A percentile compares a stretch with the other conserved stretches of the same genome.
These are phyloP conservation scores for Talaromyces funiculosus DNA, from an alignment of 2,329 filamentous ascomycete species.

Conservation along the genomic window DNA sequence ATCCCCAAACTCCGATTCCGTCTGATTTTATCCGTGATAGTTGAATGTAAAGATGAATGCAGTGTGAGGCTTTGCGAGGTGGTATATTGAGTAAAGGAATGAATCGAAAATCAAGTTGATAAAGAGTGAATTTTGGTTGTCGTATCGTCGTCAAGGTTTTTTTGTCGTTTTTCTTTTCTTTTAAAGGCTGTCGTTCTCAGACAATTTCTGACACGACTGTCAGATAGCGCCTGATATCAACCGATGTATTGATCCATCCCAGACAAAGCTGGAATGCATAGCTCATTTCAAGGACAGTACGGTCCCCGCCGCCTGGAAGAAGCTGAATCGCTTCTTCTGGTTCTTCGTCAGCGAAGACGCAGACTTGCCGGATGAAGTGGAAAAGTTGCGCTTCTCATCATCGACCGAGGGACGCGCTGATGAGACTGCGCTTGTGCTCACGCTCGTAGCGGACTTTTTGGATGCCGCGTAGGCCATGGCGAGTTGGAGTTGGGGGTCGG, in stretches of 20 bases:
- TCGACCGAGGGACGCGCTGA: neutral
- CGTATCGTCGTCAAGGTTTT: neutral
- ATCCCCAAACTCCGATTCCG: slow-evolving; percentile 3
- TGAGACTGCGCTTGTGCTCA: neutral
- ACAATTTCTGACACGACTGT: no score
- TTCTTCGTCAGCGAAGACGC: neutral
- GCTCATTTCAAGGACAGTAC: slow-evolving; percentile 2
- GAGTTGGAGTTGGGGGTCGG: slow-evolving; percentile 7
- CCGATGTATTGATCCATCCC: neutral
- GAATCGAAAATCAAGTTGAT: neutral
- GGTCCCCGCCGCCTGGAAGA: slow-evolving; percentile 2
- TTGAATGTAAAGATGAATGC: neutral
- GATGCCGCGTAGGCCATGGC: slow-evolving; percentile 1
- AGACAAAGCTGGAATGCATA: neutral
- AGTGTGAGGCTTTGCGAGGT: neutral
- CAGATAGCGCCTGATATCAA: neutral
- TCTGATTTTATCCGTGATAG: neutral
- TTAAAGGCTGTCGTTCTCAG: neutral
- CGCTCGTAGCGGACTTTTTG: neutral
- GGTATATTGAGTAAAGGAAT: slow-evolving; percentile 1
- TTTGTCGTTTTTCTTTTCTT: neutral
- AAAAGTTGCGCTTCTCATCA: neutral
- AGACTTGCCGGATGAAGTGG: neutral
- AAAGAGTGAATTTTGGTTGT: neutral
- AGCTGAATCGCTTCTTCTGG: slow-evolving; percentile 8